Evolutionary conservation across 2,329 filamentous ascomycete genomes (phyloP).

Genomic region (Ophiostoma triangulosporum): DNA sequence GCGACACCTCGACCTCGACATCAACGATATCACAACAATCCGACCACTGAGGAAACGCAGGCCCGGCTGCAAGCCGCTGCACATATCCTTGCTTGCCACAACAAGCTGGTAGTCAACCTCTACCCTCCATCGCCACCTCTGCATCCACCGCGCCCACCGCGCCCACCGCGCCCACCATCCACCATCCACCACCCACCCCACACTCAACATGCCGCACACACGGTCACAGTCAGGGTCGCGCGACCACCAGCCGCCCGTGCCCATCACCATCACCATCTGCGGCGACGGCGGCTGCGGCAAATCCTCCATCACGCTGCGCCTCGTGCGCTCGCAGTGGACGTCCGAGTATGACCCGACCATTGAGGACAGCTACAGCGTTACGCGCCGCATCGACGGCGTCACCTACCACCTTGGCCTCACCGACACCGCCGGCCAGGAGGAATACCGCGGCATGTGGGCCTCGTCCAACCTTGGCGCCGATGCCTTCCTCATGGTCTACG

Average conservation of each 20-base stretch:
- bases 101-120: no score
- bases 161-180: no score
- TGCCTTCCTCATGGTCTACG: conserved; percentile 77
- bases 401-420: conserved; percentile 68
- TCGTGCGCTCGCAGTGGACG: conserved; percentile 74
- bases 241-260: conserved; percentile 31
- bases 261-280: conserved; percentile 68
- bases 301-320: conserved; percentile 69
- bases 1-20: no score
- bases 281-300: conserved; percentile 78
- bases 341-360: conserved; percentile 71
- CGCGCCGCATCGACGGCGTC: conserved; percentile 65
- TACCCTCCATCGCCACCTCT: no score
- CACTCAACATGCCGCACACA: conserved; percentile 9
- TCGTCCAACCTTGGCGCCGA: conserved; percentile 65
- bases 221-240: conserved; percentile 10
- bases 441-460: conserved; percentile 80
- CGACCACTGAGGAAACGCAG: background rate
- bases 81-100: no score
- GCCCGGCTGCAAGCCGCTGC: background rate
- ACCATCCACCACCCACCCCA: background rate
- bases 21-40: background rate
- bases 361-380: conserved; percentile 76
- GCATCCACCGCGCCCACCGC: no score
- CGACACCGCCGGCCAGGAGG: conserved; percentile 80